Base-by-base conservation (phyloP, 2,329 filamentous ascomycete genomes). In the Nemania sp. region DNA sequence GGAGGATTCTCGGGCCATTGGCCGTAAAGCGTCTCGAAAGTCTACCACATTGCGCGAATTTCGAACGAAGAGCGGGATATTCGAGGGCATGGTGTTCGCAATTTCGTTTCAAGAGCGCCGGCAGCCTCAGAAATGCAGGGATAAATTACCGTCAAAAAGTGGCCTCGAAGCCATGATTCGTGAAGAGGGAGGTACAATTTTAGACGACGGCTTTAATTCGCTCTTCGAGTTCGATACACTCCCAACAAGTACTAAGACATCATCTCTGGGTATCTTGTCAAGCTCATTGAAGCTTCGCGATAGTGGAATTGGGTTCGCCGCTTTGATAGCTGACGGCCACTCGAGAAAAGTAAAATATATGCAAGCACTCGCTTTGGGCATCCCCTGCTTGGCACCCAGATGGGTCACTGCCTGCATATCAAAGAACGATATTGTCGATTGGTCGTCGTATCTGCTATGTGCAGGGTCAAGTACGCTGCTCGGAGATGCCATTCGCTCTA, bases 321-420 rank as follows among this genome's bases (percentile, higher is more conserved):
- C 92, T 3, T 79, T 98, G 13, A 90, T 99, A 61, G 89, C 93
- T 0, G 91, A 98, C 70, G 85, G 86, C 4, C 90, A 97, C 73
- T 95, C 90, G 6, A 87, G 94, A 48, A 92, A 92, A 64, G 85
- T 88, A 51, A 99, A 98, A 73, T 97, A 95, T 74, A 90, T 98
- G 82, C 93, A 98, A 76, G 95, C 95, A 0, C 83, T 99, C 2
- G 93, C 95, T 0, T 83, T 99, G 0, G 92, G 91, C 0, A 77
- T 99, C 0, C 95, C 95, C 0, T 97, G 93, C 69, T 80, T 99
- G 1, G 89, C 91, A 5, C 84, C 87, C 5, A 87, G 88, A 56
- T 99, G 95, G 94, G 79, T 96, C 49, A 81, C 85, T 25, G 84
- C 90, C 51, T 97, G 91, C 63, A 74, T 94, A 2, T 75, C 80